Evolutionary conservation across 805 yeast genomes (phyloP), one percentile per base, ranked within the genome.

Genomic region (Blastobotrys muscicola): DNA sequence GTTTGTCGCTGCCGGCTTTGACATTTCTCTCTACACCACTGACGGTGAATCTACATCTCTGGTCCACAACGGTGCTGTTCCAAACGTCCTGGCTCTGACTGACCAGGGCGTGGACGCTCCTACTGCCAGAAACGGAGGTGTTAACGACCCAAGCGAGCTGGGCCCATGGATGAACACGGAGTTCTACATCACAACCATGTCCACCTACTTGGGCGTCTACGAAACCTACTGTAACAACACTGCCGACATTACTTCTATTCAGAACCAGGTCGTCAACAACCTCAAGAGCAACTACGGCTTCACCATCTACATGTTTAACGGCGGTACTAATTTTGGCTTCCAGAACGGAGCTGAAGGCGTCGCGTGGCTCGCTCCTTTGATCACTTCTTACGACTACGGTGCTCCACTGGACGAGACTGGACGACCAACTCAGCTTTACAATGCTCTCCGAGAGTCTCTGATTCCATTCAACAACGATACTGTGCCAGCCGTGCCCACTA

Each of bases 321-420:
- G 43, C 2, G 43, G 43, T 9, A 40, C 43, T 16, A 40, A 40
- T 30, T 40, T 33, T 12, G 43, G 43, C 8, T 40, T 40, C 36
- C 20, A 16, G n/a, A 40, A 33, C 16, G 43, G 43, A 4, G 36
- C 37, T 13, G 12, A 32, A 8, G 33, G 15, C 5, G 38, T 9
- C 29, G 37, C 13, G 38, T 9, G 15, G 10, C 23, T 34, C 20
- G 9, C 29, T 7, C n/a, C 32, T 8, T 6, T 29, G 5, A 34
- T 32, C 36, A 33, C 43, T 4, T 31, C 37, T n/a, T 40, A 40
- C 15, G 43, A 40, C 33, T 40, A 40, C 20, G 43, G 43, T 26
- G 43, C 43, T 15, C 43, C 43, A 14, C 14, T 40, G n/a, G 43
- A 40, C 30, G 43, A 40, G 38, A 23, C 37, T 23, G 43, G 43